Conservation (phyloP, 2,329 filamentous ascomycete genomes). For the Pseudonectria buxi region DNA sequence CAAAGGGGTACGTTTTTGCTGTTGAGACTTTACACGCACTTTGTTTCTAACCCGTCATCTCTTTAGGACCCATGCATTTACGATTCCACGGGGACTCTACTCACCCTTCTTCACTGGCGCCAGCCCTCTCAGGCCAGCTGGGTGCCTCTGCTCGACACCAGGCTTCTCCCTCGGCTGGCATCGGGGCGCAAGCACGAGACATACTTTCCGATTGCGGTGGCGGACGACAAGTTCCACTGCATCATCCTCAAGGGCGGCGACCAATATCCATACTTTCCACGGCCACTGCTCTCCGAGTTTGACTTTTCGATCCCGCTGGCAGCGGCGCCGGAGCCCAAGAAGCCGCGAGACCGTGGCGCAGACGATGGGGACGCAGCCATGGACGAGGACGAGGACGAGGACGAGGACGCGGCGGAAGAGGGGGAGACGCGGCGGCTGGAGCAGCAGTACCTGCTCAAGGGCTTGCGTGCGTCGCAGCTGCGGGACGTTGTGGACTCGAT, state of each 20-base stretch:
- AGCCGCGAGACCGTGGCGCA: slow-evolving; percentile 23
- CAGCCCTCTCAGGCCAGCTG: slow-evolving; percentile 77
- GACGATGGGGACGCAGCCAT: slow-evolving; percentile 26
- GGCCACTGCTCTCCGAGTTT: slow-evolving; percentile 85
- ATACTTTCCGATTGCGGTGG: slow-evolving; percentile 94
- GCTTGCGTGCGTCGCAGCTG: slow-evolving; percentile 65
- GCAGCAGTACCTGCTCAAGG: slow-evolving; percentile 72
- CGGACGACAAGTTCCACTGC: slow-evolving; percentile 89
- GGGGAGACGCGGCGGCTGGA: slow-evolving; percentile 61
- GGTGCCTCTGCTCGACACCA: slow-evolving; percentile 90
- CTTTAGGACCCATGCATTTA: slow-evolving; percentile 86
- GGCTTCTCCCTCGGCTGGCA: slow-evolving; percentile 70
- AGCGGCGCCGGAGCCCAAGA: slow-evolving; percentile 36
- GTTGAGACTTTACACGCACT: not conserved
- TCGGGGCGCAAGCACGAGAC: slow-evolving; percentile 79
- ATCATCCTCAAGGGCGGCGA: slow-evolving; percentile 98
- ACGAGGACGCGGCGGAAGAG: slow-evolving; percentile 30
- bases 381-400: slow-evolving; percentile 28
- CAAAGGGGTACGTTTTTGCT: slow-evolving; percentile 57
- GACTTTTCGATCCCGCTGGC: slow-evolving; percentile 80
- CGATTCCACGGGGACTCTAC: slow-evolving; percentile 81
- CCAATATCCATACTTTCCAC: slow-evolving; percentile 85
- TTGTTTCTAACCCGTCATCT: slow-evolving; percentile 4
- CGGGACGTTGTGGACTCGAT: slow-evolving; percentile 67
- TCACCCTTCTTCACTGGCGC: slow-evolving; percentile 88